Conservation (phyloP, 257 asterid genomes). For the Solanum dulcamara region DNA sequence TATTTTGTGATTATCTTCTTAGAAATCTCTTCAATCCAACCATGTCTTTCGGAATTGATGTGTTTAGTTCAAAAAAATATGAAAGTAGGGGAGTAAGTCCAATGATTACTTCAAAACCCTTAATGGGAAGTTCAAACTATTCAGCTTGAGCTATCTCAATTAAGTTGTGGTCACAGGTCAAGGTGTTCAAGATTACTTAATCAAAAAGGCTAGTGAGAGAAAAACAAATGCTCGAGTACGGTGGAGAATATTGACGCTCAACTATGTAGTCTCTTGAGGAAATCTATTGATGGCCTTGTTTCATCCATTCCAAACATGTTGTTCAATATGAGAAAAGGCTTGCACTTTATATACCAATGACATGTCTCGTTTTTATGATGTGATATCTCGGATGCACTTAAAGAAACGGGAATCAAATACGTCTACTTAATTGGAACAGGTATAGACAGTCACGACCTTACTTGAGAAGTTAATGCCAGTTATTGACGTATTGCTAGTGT, state of each 20-base stretch:
- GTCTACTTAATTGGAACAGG: not conserved
- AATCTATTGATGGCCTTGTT: not conserved
- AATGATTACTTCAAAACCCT: not conserved
- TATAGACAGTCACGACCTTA: not conserved
- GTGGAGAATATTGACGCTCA: not conserved
- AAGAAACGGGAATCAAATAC: not conserved
- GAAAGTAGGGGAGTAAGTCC: not conserved
- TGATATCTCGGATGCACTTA: not conserved
- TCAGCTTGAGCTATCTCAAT: not conserved
- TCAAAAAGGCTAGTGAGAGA: not conserved
- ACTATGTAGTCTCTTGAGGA: not conserved
- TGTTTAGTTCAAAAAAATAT: not conserved
- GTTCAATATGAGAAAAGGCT: not conserved
- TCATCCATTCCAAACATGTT: not conserved
- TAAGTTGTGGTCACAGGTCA: not conserved
- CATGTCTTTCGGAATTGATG: not conserved
- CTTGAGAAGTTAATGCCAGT: not conserved
- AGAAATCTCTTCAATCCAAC: not conserved
- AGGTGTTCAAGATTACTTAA: not conserved
- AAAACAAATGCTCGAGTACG: not conserved
- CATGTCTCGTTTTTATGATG: not conserved
- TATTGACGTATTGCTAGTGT: not conserved
- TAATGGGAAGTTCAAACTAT: not conserved
- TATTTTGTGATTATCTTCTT: not conserved
- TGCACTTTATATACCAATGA: not conserved